phyloP scores from a whole-genome alignment of 1,284 basidiomycete species.

The Retiboletus fuscus region DNA sequence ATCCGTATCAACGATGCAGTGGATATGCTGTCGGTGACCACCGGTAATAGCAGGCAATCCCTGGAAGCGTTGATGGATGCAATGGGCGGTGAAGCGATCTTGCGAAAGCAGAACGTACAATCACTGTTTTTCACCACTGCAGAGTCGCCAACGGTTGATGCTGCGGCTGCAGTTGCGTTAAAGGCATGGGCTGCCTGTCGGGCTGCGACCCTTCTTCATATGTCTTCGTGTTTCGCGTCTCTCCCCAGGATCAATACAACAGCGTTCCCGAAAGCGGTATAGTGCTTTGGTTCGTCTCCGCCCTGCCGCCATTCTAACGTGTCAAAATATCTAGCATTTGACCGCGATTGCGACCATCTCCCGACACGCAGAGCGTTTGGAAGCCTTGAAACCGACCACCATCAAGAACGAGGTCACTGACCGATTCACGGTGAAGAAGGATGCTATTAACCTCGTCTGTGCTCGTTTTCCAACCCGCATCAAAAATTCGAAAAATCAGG shows the following conservation, averaged over 20 bases:
- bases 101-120: slow-evolving; percentile 49
- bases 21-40: slow-evolving; percentile 54
- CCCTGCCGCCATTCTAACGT: neutral
- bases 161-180: slow-evolving; percentile 44
- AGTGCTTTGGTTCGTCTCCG: neutral
- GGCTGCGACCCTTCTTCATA: slow-evolving; percentile 42
- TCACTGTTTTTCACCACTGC: slow-evolving; percentile 52
- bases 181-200: slow-evolving; percentile 60
- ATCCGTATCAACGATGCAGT: no score
- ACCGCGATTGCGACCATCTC: slow-evolving; percentile 53
- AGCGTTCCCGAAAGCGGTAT: slow-evolving; percentile 34
- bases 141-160: slow-evolving; percentile 33
- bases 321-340: slow-evolving; percentile 50
- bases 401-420: slow-evolving; percentile 58
- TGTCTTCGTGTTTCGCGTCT: slow-evolving; percentile 30
- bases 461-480: slow-evolving; percentile 59
- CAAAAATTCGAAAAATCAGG: slow-evolving; percentile 49
- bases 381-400: slow-evolving; percentile 52
- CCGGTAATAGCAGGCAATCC: slow-evolving; percentile 45
- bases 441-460: slow-evolving; percentile 50
- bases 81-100: slow-evolving; percentile 50
- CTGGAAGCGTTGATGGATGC: slow-evolving; percentile 52
- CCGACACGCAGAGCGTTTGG: slow-evolving; percentile 54
- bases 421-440: slow-evolving; percentile 42
- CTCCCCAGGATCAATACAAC: slow-evolving; percentile 41